Base-by-base conservation (phyloP, 306 rosid species). In the Astragalus membranaceus region DNA sequence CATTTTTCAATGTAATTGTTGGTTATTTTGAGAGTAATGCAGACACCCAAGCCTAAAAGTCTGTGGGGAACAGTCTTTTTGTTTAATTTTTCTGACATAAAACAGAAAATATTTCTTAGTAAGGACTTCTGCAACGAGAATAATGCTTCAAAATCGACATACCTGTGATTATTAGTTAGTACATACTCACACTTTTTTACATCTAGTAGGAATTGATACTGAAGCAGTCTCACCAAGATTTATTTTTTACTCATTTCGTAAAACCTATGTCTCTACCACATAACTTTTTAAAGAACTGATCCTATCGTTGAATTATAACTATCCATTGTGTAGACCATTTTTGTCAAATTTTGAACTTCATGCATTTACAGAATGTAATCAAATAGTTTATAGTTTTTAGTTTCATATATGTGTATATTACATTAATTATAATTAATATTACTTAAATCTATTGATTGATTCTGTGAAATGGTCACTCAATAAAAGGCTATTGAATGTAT, bases 11-110 rank as follows among this genome's bases (percentile, higher is more conserved):
- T 32, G 46, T 14, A 30, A 29, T 30, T 72, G 41, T 39, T 72
- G 32, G 36, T 71, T 48, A 44, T 70, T 55, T 56, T 20, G 23
- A 56, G 54, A 69, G 37, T 29, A 53, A 64, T n/a, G 73, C 64
- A 70, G 41, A 41, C 16, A 54, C 52, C 16, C 32, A 41, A 51
- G 52, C 51, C 64, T 47, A 52, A 26, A 76, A 56, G 57, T 78
- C 16, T 9, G 51, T 10, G 59, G 67, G 57, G 79, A 44, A 73
- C 51, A 14, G 16, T 65, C 65, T 55, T 75, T 7, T 6, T 13
- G 54, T 53, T 44, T 59, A 26, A 26, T 64, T 43, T 20, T 56
- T 64, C 11, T 52, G 43, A 67, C 62, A 13, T 26, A 3, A 44
- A 62, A 39, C 39, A 43, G 39, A 48, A 51, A 72, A 65, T 74